Conservation (phyloP, 768 basidiomycete species). For the Suillus clintonianus region DNA sequence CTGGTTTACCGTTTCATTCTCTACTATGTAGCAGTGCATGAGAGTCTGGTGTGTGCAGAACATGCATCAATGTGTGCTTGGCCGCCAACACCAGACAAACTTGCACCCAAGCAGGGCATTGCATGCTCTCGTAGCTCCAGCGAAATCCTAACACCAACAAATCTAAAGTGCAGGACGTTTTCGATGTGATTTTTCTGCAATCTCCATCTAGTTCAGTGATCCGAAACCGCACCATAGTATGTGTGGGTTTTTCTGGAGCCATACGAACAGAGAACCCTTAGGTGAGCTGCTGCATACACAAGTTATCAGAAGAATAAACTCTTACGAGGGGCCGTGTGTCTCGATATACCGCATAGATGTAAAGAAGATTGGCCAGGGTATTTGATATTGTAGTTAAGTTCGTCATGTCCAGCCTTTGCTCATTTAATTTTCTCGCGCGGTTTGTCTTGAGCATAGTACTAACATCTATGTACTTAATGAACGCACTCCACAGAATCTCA, state of each 20-base stretch:
- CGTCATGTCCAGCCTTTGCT: slow-evolving; percentile 14
- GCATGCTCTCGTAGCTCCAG: not conserved
- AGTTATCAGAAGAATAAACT: not conserved
- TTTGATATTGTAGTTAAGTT: slow-evolving; percentile 33
- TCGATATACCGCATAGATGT: slow-evolving; percentile 47
- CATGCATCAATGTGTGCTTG: not conserved
- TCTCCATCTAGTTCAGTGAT: not conserved
- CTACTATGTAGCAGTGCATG: too few species aligned
- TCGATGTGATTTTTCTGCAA: not conserved
- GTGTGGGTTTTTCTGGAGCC: not conserved
- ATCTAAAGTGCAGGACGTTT: not conserved
- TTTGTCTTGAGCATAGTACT: slow-evolving; percentile 30
- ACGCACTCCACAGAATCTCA: too few species aligned
- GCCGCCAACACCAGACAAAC: not conserved
- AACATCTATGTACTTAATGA: not conserved
- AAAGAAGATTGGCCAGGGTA: slow-evolving; percentile 38
- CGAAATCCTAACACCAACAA: not conserved
- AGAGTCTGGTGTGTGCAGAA: too few species aligned
- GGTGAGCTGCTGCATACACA: not conserved
- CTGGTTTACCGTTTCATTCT: too few species aligned
- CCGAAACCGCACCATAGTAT: not conserved
- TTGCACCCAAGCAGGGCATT: not conserved
- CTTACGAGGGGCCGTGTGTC: slow-evolving; percentile 46
- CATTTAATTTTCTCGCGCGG: slow-evolving; percentile 39
- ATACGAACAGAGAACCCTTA: not conserved